Percentiles rank a stretch among this genome's conserved stretches.
Conservation (phyloP, 2,329 filamentous ascomycete species). For the Calonectria leucothoes region DNA sequence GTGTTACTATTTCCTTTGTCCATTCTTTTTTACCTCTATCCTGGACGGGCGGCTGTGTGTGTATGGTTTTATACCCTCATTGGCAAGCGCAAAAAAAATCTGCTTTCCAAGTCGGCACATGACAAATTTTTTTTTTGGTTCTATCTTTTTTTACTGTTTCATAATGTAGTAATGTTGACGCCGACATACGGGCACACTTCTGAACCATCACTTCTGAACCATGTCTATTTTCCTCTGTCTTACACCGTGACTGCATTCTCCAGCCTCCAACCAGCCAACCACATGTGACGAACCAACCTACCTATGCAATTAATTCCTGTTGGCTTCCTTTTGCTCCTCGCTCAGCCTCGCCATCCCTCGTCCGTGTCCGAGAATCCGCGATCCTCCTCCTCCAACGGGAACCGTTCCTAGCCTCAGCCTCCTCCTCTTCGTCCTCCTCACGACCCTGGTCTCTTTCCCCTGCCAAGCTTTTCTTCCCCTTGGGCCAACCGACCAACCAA, state of each 20-base stretch:
- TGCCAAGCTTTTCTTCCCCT: not conserved
- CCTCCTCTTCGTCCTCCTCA: not conserved
- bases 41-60: conserved; percentile 23
- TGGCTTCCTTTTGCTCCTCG: not conserved
- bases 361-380: not conserved
- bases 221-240: no score
- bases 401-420: not conserved
- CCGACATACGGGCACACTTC: conserved; percentile 13
- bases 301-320: no score
- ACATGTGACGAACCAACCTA: no score
- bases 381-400: not conserved
- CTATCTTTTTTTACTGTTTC: conserved; percentile 11
- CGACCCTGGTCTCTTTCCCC: not conserved
- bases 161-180: conserved; percentile 34
- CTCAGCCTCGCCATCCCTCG: not conserved
- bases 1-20: conserved; percentile 17
- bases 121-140: conserved; percentile 7
- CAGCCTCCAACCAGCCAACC: no score
- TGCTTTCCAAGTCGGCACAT: conserved; percentile 11
- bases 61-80: conserved; percentile 39
- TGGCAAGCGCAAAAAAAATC: conserved; percentile 20
- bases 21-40: conserved; percentile 5
- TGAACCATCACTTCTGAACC: no score
- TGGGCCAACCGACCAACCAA: no score
- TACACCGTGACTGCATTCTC: no score